Evolutionary conservation across 2,329 filamentous ascomycete genomes (phyloP).

Genomic region (Sporothrix humicola): DNA sequence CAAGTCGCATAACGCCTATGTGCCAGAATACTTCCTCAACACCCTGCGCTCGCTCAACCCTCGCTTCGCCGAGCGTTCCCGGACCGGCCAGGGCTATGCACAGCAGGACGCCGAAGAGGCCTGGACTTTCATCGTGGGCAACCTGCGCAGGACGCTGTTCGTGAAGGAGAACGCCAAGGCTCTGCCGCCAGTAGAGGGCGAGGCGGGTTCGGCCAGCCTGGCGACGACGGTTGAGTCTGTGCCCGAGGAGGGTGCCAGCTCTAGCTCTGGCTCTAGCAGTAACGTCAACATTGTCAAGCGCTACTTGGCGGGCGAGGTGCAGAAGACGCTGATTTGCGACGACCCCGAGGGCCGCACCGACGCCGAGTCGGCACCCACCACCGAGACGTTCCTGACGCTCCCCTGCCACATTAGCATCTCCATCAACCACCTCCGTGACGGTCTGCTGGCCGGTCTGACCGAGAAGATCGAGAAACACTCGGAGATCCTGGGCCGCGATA

Average conservation of each 20-base stretch:
- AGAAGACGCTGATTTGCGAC: conserved; percentile 80
- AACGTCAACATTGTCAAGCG: conserved; percentile 77
- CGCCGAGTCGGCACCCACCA: conserved; percentile 71
- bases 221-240: conserved; percentile 46
- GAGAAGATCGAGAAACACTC: conserved; percentile 94
- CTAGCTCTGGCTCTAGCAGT: neutral
- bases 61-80: conserved; percentile 89
- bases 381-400: conserved; percentile 85
- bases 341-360: conserved; percentile 76
- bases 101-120: conserved; percentile 99
- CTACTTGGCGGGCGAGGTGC: conserved; percentile 84
- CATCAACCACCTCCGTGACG: conserved; percentile 90
- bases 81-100: conserved; percentile 82
- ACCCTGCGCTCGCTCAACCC: conserved; percentile 80
- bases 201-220: conserved; percentile 45
- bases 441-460: conserved; percentile 78
- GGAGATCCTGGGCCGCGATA: conserved; percentile 74
- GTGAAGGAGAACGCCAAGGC: conserved; percentile 57
- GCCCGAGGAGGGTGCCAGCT: neutral
- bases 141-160: conserved; percentile 78
- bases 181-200: neutral
- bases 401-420: conserved; percentile 91
- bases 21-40: conserved; percentile 80
- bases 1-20: conserved; percentile 84
- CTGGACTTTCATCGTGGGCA: conserved; percentile 92